Base-by-base conservation (phyloP, 2,329 filamentous ascomycete genomes). In the Verticillium tricorpus region DNA sequence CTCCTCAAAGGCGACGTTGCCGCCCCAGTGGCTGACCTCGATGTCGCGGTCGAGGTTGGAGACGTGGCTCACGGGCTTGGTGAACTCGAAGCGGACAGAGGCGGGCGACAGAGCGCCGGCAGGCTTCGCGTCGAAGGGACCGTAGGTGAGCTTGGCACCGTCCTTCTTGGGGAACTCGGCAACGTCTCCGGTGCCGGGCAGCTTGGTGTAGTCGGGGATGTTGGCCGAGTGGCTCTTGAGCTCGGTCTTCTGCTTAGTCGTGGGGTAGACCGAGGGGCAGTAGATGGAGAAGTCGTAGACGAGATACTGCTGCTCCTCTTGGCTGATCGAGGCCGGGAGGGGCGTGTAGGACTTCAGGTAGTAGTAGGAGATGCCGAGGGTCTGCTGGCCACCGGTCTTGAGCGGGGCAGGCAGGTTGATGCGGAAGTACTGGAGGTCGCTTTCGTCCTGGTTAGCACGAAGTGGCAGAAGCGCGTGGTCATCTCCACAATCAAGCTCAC, bases 1-100 rank as follows among this genome's bases (percentile, higher is more conserved):
- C 79, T 99, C 95, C 78, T 99, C 95, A 58, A 93, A 92, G 1
- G 95, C 95, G 60, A 98, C 78, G 73, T 99, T 99, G 65, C 95
- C 95, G 67, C 95, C 95, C 95, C 95, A 99, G 77, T 98, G 95
- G 73, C 92, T 96, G 69, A 99, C 89, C 76, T 99, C 95, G 65
- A 99, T 80, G 71, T 98, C 93, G 63, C 95, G 89, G 77, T 98
- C 92, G 63, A 99, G 82, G 17, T 86, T 81, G 37, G 87, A 87
- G 58, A 92, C 86, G 71, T 95, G 91, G 54, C 88, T 89, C 62
- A 99, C 82, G 14, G 95, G 94, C 78, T 94, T 96, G 66, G 91
- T 97, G 79, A 95, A 97, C 76, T 99, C 93, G 77, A 96, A 98
- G 64, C 95, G 91, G 60, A 97, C 89, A 67, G 83, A 86, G 63